Base-by-base conservation (phyloP, 805 yeast genomes). In the Helenozyma rhizophorensis region DNA sequence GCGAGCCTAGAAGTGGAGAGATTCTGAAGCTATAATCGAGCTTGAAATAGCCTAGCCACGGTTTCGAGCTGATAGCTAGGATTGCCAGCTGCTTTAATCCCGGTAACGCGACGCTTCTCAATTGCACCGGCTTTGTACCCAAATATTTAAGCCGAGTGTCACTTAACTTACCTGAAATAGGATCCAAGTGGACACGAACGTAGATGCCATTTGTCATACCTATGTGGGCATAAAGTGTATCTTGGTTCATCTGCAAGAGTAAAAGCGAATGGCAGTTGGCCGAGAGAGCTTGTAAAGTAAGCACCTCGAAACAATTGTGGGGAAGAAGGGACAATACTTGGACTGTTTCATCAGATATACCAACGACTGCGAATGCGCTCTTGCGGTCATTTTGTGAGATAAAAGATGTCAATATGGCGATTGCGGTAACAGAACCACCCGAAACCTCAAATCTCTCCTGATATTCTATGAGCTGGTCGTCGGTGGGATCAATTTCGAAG, bases 141-240 rank as follows among this genome's bases (percentile, higher is more conserved):
- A 86, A 53, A 49, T 82, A 87, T 48, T 80, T 78, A 12, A 78
- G 75, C 46, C 82, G 66, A 1, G 87, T 74, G 42, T 82, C 80
- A 1, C 73, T 61, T 14, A 76, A 68, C 3, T 51, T 52, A 3
- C 95, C 96, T 3, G 80, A 65, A 4, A 60, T 47, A 0, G 53
- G 49, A 48, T 83, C 86, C 23, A 88, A 45, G 5, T 62, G 58
- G 0, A 86, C 73, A 12, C 80, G 63, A 2, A 80, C 78, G 58
- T 82, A 86, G 1, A 89, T 76, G 14, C 97, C 97, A 54, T 79
- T 85, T n/a, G 62, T 71, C 67, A 88, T 68, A 2, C 97, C 97
- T 30, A 87, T 72, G 55, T 88, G 94, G 9, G 84, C 68, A 37
- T 61, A 68, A 3, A 62, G 36, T 1, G 45, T 38, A 28, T 21